Evolutionary conservation across 2,329 filamentous ascomycete genomes (phyloP), one percentile per base, ranked within the genome.

Genomic region (Tetracladium maxilliforme): DNA sequence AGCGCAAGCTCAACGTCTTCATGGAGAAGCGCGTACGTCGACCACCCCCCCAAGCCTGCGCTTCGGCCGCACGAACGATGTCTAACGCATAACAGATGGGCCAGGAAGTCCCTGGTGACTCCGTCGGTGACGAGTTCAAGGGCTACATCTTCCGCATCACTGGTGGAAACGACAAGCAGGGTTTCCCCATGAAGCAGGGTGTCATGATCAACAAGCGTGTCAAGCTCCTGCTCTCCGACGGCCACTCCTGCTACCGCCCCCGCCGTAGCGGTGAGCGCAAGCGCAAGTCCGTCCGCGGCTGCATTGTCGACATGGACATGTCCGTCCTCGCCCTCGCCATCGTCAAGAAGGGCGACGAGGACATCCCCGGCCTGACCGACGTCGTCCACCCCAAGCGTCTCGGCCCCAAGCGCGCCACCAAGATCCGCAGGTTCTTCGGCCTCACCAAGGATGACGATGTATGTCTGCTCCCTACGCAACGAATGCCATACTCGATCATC

Each of bases 131-230:
- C 56, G 90, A 98, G 68, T 98, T 92, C 81, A 94, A 94, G 74
- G 90, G 90, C 62, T 98, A 98, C 72, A 77, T 98, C 69, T 84
- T 98, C 78, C 79, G 75, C 58, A 95, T 98, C 70, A 98, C 90
- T 51, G 92, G 90, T 54, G 90, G 92, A 57, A 98, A 98, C 80
- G 90, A 98, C 81, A 98, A 98, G 83, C 92, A 98, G 73, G 90
- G 90, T 70, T 98, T 98, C 76, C 90, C 90, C 48, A 98, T 98
- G 90, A 98, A 98, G 84, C 92, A 98, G 78, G 90, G 90, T 72
- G 81, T 92, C 59, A 87, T 98, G 73, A 81, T 92, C 62, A 86
- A 90, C 50, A 90, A 82, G 59, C 90, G 90, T 90, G 90, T 94
- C 65, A 79, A 82, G 47, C 84, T 98, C 45, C 80, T 98, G 51